Conservation (phyloP, 2,329 filamentous ascomycete genomes). For the Corinectria fuckeliana region DNA sequence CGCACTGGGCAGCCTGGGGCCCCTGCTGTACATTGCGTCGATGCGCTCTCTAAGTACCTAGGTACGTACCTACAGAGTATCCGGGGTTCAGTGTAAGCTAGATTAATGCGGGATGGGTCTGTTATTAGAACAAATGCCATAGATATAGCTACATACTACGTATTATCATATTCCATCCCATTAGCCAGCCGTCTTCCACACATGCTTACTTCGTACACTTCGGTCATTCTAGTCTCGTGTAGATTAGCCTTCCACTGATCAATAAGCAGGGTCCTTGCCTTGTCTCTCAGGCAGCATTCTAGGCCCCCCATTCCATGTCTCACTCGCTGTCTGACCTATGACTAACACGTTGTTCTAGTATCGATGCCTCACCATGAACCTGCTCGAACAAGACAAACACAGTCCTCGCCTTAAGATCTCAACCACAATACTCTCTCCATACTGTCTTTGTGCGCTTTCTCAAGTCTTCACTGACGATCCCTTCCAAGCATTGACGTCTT, state of each 20-base stretch:
- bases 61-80: too few relatives aligned
- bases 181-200: too few relatives aligned
- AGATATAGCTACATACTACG: too few relatives aligned
- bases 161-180: too few relatives aligned
- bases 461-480: neutral
- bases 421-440: neutral
- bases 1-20: constrained; percentile 1
- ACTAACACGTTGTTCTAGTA: neutral
- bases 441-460: too few relatives aligned
- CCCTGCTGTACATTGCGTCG: constrained; percentile 1
- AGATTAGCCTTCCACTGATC: neutral
- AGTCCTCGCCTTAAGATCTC: neutral
- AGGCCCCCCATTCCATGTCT: neutral
- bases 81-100: neutral
- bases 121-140: neutral
- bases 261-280: neutral
- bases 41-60: too few relatives aligned
- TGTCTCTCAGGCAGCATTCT: neutral
- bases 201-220: too few relatives aligned
- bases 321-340: neutral
- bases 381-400: too few relatives aligned
- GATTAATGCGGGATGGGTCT: constrained; percentile 8
- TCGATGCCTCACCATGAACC: neutral
- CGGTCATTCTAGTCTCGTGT: too few relatives aligned
- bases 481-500: neutral